Conservation (phyloP, 345 rosid species). For the Corymbia maculata region DNA sequence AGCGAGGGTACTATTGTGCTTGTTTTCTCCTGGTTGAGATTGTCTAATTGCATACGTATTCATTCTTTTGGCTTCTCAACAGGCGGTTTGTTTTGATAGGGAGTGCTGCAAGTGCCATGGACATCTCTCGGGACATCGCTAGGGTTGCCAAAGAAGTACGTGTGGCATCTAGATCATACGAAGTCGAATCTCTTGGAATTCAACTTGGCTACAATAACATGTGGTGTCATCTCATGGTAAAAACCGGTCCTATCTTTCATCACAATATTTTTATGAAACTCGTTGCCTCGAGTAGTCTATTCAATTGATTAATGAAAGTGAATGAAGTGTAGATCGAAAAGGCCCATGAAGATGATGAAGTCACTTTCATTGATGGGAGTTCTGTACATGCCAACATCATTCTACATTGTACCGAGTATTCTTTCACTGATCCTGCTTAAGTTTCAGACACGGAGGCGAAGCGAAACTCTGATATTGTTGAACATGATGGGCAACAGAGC, state of each 20-base stretch:
- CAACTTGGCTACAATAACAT: too few species aligned
- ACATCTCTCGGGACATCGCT: constrained; percentile 68
- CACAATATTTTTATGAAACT: neutral
- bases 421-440: neutral
- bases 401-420: constrained; percentile 77
- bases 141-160: constrained; percentile 75
- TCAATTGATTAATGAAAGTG: neutral
- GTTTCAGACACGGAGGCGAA: neutral
- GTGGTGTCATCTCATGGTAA: constrained; percentile 48
- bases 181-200: constrained; percentile 18
- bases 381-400: constrained; percentile 41
- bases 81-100: too few species aligned
- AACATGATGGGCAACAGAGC: neutral
- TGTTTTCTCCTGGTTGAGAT: too few species aligned
- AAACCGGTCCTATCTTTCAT: neutral
- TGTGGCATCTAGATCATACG: constrained; percentile 44
- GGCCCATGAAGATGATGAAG: constrained; percentile 46
- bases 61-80: too few species aligned
- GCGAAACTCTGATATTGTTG: neutral
- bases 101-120: neutral
- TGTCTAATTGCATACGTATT: too few species aligned
- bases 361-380: constrained; percentile 48
- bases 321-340: constrained; percentile 38
- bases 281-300: neutral
- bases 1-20: too few species aligned